Evolutionary conservation across 1,284 basidiomycete genomes (phyloP).

Genomic region (Ceratobasidium sp.): DNA sequence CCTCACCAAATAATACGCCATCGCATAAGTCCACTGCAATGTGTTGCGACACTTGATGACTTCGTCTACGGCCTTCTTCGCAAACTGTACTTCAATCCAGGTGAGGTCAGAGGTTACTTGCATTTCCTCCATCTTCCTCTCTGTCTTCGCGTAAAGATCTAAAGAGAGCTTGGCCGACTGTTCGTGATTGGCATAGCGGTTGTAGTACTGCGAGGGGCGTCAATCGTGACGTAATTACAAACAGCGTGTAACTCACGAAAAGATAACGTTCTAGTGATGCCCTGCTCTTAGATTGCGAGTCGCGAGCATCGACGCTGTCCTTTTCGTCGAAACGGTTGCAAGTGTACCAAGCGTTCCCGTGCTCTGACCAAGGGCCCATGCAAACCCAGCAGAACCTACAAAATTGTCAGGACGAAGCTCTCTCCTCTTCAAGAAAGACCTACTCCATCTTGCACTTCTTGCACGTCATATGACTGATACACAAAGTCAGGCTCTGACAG

Average conservation of each 20-base stretch:
- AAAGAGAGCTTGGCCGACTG: conserved; percentile 95
- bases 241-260: conserved; percentile 71
- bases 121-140: conserved; percentile 99
- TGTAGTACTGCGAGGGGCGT: conserved; percentile 80
- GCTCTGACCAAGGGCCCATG: conserved; percentile 94
- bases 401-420: conserved; percentile 77
- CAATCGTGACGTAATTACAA: conserved; percentile 8
- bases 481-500: conserved; percentile 13
- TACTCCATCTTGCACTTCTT: conserved; percentile 94
- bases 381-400: conserved; percentile 76
- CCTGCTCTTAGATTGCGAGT: conserved; percentile 87
- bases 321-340: conserved; percentile 98
- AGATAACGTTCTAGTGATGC: conserved; percentile 94
- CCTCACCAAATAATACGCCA: conserved; percentile 87
- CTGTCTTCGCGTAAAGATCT: conserved; percentile 92
- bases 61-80: conserved; percentile 95
- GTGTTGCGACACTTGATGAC: conserved; percentile 92
- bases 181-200: conserved; percentile 98
- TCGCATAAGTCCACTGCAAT: conserved; percentile 99
- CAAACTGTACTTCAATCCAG: conserved; percentile 99
- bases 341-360: conserved; percentile 97
- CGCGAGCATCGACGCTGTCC: conserved; percentile 86
- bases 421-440: background rate
- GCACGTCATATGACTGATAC: conserved; percentile 94
- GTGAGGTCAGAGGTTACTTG: conserved; percentile 90